These are phyloP conservation scores for Alternaria sp. DNA, from an alignment of 2,329 filamentous ascomycete genomes.

Conservation along the genomic window DNA sequence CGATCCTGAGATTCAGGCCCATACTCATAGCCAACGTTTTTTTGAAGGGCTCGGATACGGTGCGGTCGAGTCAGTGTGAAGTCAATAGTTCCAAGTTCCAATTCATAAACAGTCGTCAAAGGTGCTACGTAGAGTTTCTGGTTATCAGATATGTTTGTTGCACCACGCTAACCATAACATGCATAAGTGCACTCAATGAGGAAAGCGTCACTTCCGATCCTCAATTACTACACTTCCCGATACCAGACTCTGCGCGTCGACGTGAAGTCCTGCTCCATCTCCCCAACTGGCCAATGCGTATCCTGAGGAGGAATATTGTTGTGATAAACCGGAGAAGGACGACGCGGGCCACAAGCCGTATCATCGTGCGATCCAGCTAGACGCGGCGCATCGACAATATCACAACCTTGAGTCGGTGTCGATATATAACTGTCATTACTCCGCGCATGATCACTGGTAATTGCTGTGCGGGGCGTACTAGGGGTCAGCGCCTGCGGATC, in stretches of 20 bases:
- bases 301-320: not conserved
- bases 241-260: not conserved
- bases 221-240: not conserved
- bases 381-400: not conserved
- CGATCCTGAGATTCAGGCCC: not conserved
- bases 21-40: no score
- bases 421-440: not conserved
- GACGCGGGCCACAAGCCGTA: not conserved
- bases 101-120: not conserved
- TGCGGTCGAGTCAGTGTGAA: not conserved
- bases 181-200: not conserved
- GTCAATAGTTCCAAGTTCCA: not conserved
- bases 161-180: not conserved
- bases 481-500: not conserved
- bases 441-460: rapidly evolving
- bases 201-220: not conserved
- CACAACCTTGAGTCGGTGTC: not conserved
- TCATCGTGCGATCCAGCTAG: not conserved
- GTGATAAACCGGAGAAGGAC: not conserved
- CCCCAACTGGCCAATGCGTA: not conserved
- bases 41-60: no score
- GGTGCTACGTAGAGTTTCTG: not conserved
- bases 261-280: not conserved
- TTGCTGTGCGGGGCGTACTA: not conserved
- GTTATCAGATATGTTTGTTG: not conserved